phyloP scores from a whole-genome alignment of 23 red algal species.

The Cyanidiococcus yangmingshanensis region DNA sequence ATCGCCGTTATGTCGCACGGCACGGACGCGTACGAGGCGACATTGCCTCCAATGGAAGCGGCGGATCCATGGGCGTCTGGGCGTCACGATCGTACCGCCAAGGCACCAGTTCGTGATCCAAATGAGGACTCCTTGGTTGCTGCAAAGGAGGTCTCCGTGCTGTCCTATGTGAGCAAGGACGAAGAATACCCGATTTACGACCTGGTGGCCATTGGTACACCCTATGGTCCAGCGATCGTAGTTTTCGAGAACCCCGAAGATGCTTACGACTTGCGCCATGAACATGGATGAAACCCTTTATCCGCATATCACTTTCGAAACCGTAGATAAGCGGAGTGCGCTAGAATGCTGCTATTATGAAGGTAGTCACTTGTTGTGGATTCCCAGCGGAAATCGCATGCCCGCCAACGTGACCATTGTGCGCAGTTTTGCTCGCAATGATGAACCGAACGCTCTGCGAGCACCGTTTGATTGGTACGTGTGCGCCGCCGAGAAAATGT shows the following conservation, averaged over 20 bases:
- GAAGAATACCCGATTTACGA: not conserved
- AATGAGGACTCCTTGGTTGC: not conserved
- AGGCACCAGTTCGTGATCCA: not conserved
- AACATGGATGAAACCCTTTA: not conserved
- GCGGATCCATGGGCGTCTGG: not conserved
- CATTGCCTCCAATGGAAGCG: not conserved
- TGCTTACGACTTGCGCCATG: not conserved
- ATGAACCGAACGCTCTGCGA: not conserved
- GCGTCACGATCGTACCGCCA: not conserved
- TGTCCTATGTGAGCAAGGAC: not conserved
- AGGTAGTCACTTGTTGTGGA: conserved; percentile 1
- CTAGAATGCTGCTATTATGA: conserved; percentile 8
- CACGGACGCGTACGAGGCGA: not conserved
- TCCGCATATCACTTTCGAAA: not conserved
- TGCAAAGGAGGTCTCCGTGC: conserved; percentile 6
- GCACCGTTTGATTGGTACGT: not conserved
- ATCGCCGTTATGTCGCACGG: not conserved
- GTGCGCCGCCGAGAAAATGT: conserved; percentile 1
- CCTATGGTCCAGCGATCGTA: not conserved
- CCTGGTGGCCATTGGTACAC: not conserved
- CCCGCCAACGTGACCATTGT: not conserved
- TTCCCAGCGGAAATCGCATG: not conserved
- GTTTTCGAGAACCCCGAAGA: not conserved
- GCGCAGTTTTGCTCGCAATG: not conserved
- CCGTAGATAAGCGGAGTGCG: not conserved